These are phyloP conservation scores for Isochrysis galbana DNA, from an alignment of 78 protist genomes.

Conservation along the genomic window DNA sequence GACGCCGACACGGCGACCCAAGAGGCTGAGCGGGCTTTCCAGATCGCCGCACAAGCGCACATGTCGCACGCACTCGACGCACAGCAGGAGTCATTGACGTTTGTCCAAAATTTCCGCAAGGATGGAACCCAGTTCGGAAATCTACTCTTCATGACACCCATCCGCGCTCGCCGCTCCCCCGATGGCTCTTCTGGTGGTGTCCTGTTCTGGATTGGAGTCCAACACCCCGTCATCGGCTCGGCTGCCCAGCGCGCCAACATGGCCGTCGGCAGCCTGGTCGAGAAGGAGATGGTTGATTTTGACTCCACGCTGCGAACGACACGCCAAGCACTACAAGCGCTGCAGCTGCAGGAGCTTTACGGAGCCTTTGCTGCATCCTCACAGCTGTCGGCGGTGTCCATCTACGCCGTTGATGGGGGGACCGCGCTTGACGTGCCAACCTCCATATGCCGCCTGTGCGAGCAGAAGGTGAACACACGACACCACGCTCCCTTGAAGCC, in stretches of 20 bases:
- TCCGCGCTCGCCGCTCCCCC: not conserved
- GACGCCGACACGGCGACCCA: not conserved
- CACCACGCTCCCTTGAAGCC: too few relatives aligned
- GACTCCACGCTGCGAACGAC: not conserved
- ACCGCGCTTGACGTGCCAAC: not conserved
- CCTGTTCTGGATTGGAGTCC: not conserved
- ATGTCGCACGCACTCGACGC: not conserved
- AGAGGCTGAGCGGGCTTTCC: not conserved
- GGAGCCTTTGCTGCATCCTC: not conserved
- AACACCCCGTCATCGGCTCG: not conserved
- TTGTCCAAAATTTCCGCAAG: not conserved
- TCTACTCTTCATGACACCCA: not conserved
- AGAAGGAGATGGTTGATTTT: not conserved
- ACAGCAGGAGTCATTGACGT: not conserved
- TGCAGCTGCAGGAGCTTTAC: slow-evolving; percentile 16
- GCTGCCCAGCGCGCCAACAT: not conserved
- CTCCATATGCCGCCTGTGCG: not conserved
- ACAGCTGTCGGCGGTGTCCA: not conserved
- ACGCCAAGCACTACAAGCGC: not conserved
- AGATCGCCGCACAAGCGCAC: not conserved
- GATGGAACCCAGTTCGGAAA: not conserved
- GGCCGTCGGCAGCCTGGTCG: not conserved
- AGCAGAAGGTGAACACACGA: not conserved
- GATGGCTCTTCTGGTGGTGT: not conserved
- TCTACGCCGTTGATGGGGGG: not conserved